Base-by-base conservation (phyloP, 805 yeast genomes). In the Sugiyamaella chiloensis region DNA sequence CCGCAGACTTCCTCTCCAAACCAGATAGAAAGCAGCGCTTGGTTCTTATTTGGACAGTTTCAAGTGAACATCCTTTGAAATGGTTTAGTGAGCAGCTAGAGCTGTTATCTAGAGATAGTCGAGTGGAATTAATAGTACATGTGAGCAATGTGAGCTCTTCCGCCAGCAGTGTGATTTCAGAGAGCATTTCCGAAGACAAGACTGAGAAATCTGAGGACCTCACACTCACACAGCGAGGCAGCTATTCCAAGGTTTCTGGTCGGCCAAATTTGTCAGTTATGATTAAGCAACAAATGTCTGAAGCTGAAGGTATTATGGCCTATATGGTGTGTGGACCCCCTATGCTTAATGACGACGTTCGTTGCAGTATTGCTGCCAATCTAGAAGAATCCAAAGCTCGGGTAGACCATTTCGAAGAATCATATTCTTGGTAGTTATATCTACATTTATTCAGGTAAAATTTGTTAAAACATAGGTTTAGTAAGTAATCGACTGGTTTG, bases 321-420 rank as follows among this genome's bases (percentile, higher is more conserved):
- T 71, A 83, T 37, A 67, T 81, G 31, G 68, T 78, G 9, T 83
- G 89, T 67, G 89, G 88, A 5, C 85, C 82, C 41, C 73, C 78
- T 26, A 46, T 61, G 4, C 73, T 81, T 73, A 80, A 73, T 53
- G 89, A 82, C 57, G 71, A 66, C 2, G 55, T 80, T 16, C 73
- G 90, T 57, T 60, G 67, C 30, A 60, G 73, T 3, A 74, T 81
- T 4, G 69, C 74, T 0, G 53, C 65, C 12, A 64, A 71, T 35
- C 61, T 82, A 26, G 63, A 64, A 11, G 52, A 63, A 24, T 64
- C 71, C 19, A 63, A 67, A 2, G 68, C 73, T 43, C 68, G 83
- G 42, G 73, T 85, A n/a, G 87, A 83, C 49, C 79, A 79, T 59
- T 78, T 70, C 60, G 93, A 86, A 60, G 88, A 84, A 60, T 67